A percentile compares a stretch with the other conserved stretches of the same genome.
These are phyloP conservation scores for Fusarium acutatum DNA, from an alignment of 2,329 filamentous ascomycete species.

Conservation along the genomic window DNA sequence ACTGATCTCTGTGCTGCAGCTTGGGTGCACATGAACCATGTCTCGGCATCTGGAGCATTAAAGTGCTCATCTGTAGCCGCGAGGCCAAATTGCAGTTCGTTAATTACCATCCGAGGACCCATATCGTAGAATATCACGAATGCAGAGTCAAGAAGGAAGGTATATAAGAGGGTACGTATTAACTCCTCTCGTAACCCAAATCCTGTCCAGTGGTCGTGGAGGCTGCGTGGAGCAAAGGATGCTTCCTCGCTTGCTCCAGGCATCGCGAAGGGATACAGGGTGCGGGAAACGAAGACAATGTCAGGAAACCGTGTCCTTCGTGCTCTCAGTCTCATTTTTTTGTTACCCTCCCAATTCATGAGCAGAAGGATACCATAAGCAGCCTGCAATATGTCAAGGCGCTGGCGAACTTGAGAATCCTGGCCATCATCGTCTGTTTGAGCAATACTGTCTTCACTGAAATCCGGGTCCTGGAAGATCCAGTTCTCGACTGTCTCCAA, in stretches of 20 bases:
- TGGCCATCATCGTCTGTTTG: background rate
- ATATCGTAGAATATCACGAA: constrained; percentile 28
- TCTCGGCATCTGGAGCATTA: background rate
- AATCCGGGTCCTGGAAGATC: background rate
- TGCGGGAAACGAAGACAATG: background rate
- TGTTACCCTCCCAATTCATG: background rate
- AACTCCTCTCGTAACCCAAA: constrained; percentile 17
- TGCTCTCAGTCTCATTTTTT: background rate
- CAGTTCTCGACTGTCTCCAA: constrained; percentile 10
- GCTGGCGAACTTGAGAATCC: background rate
- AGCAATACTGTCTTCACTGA: background rate
- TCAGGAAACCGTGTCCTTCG: background rate
- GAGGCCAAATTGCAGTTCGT: constrained; percentile 12
- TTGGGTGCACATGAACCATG: background rate
- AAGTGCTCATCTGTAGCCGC: constrained; percentile 1
- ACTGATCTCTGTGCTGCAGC: background rate
- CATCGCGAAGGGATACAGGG: background rate
- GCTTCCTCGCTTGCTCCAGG: background rate
- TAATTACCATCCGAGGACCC: constrained; percentile 4
- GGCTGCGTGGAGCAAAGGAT: background rate
- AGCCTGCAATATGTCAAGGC: background rate
- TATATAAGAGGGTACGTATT: constrained; percentile 7
- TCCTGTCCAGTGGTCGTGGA: background rate
- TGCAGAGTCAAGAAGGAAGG: constrained; percentile 21
- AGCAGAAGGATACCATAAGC: background rate